These are phyloP conservation scores for Zea luxurians DNA, from an alignment of 176 grass and related monocot species.

Conservation along the genomic window DNA sequence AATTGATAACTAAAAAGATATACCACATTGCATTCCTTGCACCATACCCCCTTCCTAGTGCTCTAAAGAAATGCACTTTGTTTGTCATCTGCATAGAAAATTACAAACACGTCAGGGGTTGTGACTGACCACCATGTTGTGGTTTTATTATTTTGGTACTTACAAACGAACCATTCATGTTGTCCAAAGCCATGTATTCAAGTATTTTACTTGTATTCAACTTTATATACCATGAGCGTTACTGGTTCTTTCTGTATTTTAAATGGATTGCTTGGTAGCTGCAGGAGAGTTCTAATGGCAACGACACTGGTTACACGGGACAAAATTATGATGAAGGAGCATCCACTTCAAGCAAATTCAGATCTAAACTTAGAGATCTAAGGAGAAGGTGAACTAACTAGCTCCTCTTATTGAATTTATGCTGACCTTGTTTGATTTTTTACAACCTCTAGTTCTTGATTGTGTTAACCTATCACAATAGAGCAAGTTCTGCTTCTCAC, in stretches of 20 bases:
- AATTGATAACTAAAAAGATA: not conserved
- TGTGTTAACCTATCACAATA: not conserved
- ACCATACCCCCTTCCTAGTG: not conserved
- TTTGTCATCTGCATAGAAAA: not conserved
- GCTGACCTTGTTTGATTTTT: not conserved
- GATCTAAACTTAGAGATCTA: slow-evolving; percentile 72
- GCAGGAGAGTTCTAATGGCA: slow-evolving; percentile 58
- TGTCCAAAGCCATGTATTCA: not conserved
- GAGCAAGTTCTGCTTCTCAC: slow-evolving; percentile 4
- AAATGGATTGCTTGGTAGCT: slow-evolving; percentile 25
- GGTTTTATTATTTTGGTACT: not conserved
- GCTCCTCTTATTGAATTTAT: slow-evolving; percentile 8
- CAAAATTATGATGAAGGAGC: slow-evolving; percentile 52
- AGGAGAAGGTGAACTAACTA: slow-evolving; percentile 56
- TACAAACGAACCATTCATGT: not conserved
- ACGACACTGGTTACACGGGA: slow-evolving; percentile 33
- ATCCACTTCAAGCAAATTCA: slow-evolving; percentile 67
- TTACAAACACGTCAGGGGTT: not conserved
- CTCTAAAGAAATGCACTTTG: not conserved
- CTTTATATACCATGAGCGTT: not conserved
- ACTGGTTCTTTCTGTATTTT: not conserved
- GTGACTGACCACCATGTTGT: not conserved
- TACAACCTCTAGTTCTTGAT: slow-evolving; percentile 1
- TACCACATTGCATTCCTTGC: not conserved
- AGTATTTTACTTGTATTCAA: not conserved